These are phyloP conservation scores for Endocalyx cinctus DNA, from an alignment of 2,329 filamentous ascomycete genomes.

Conservation along the genomic window DNA sequence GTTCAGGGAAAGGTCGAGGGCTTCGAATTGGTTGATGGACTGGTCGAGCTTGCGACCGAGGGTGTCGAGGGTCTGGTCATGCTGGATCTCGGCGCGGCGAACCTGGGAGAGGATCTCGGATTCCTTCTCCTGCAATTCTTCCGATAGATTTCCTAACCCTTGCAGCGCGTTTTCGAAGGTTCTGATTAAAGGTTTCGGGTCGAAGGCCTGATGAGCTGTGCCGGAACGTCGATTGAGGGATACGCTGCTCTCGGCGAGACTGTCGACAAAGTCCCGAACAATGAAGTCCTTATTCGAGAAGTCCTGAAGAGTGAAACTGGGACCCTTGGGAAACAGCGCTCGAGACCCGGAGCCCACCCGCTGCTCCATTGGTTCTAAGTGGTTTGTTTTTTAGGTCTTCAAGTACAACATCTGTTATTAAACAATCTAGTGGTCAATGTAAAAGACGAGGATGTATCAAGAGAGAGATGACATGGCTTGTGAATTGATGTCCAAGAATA, in stretches of 20 bases:
- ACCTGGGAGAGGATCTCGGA: constrained; percentile 89
- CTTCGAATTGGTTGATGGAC: constrained; percentile 88
- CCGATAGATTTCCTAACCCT: constrained; percentile 65
- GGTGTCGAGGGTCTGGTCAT: constrained; percentile 85
- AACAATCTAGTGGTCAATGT: neutral
- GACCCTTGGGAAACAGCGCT: constrained; percentile 71
- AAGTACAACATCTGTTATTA: constrained; percentile 15
- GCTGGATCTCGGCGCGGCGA: constrained; percentile 83
- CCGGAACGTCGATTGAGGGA: constrained; percentile 77
- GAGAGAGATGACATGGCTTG: no score
- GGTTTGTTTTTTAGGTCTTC: no score
- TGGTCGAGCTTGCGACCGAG: constrained; percentile 86
- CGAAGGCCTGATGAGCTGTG: constrained; percentile 63
- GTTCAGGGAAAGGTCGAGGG: constrained; percentile 78
- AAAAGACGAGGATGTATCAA: neutral
- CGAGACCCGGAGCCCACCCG: constrained; percentile 46
- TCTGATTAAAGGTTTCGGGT: constrained; percentile 93
- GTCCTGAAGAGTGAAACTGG: constrained; percentile 82
- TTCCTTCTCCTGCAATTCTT: constrained; percentile 84
- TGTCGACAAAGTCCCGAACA: constrained; percentile 95
- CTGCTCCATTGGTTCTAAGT: constrained; percentile 36
- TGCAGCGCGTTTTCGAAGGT: constrained; percentile 79
- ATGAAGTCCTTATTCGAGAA: constrained; percentile 92
- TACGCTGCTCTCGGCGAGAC: constrained; percentile 78
- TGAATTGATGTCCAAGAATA: no score